Evolutionary conservation across 2,329 filamentous ascomycete species (phyloP).

Genomic region (Xylaria sp.): DNA sequence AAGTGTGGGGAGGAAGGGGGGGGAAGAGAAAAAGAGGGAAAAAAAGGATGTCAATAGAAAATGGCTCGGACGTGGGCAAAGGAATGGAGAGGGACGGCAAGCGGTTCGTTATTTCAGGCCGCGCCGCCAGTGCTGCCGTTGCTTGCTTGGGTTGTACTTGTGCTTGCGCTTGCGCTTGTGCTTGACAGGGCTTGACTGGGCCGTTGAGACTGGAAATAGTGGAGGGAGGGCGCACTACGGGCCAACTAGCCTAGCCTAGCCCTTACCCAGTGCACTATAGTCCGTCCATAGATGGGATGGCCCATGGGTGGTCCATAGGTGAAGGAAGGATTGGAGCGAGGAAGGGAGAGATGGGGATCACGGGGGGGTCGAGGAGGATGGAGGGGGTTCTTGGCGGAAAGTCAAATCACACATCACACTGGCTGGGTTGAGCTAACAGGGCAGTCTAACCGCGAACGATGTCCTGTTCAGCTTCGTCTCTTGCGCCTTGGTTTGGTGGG

Average conservation of each 20-base stretch:
- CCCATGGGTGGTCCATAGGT: neutral
- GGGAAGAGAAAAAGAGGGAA: conserved; percentile 30
- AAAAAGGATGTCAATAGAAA: conserved; percentile 36
- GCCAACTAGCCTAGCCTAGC: conserved; percentile 37
- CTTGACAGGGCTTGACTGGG: conserved; percentile 30
- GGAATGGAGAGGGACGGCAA: conserved; percentile 21
- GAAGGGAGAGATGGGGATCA: conserved; percentile 26
- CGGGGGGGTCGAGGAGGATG: conserved; percentile 18
- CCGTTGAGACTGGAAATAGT: conserved; percentile 37
- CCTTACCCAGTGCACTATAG: conserved; percentile 35
- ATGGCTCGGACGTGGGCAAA: conserved; percentile 33
- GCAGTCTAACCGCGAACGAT: conserved; percentile 16
- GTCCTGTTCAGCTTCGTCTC: conserved; percentile 26
- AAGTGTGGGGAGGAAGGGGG: conserved; percentile 37
- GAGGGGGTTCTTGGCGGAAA: conserved; percentile 34
- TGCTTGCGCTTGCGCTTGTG: conserved; percentile 5
- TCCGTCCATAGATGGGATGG: neutral
- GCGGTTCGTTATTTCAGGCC: conserved; percentile 29
- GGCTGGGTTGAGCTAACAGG: conserved; percentile 5
- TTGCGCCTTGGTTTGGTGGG: conserved; percentile 23
- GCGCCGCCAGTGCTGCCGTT: conserved; percentile 6
- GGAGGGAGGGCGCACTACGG: conserved; percentile 38
- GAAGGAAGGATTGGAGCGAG: conserved; percentile 29
- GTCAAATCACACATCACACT: conserved; percentile 17
- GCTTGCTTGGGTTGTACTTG: neutral